A percentile compares a stretch with the other conserved stretches of the same genome.
Conservation (phyloP, 1,139 yeast genomes). For the Scheffersomyces insectosa region DNA sequence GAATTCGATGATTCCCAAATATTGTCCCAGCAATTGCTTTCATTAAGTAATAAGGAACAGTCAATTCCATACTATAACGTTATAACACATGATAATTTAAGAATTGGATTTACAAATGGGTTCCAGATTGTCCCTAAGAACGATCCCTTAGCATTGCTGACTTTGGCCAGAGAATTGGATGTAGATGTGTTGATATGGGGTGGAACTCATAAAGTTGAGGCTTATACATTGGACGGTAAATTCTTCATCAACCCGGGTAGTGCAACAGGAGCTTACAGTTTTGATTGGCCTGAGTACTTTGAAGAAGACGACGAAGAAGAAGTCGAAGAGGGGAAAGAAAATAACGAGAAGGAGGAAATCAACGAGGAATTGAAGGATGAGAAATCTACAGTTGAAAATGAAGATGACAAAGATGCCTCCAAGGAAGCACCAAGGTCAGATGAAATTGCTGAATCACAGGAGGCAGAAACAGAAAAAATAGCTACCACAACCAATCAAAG, state of each 20-base stretch:
- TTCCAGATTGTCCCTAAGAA: constrained; percentile 79
- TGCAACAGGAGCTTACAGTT: constrained; percentile 85
- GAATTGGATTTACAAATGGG: constrained; percentile 85
- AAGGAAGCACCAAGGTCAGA: constrained; percentile 8
- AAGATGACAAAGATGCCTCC: constrained; percentile 15
- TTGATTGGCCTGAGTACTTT: constrained; percentile 42
- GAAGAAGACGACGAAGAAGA: constrained; percentile 49
- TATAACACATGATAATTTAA: constrained; percentile 67
- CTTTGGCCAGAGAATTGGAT: constrained; percentile 86
- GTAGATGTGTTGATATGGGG: constrained; percentile 95
- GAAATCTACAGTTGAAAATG: constrained; percentile 9
- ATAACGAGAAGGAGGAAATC: constrained; percentile 10
- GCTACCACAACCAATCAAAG: constrained; percentile 1
- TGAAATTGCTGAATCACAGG: constrained; percentile 1
- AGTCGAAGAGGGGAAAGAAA: constrained; percentile 27
- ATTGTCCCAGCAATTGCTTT: constrained; percentile 34
- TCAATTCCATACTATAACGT: constrained; percentile 64
- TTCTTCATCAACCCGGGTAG: constrained; percentile 95
- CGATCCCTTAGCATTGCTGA: constrained; percentile 81
- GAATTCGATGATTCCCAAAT: constrained; percentile 54
- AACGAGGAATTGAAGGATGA: constrained; percentile 10
- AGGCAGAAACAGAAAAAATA: constrained; percentile 4
- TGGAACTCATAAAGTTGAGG: constrained; percentile 92
- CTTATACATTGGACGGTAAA: constrained; percentile 88
- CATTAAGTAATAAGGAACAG: constrained; percentile 36